Evolutionary conservation across 345 rosid species (phyloP), one percentile per base, ranked within the genome.

Genomic region (Eucalyptus pauciflora): DNA sequence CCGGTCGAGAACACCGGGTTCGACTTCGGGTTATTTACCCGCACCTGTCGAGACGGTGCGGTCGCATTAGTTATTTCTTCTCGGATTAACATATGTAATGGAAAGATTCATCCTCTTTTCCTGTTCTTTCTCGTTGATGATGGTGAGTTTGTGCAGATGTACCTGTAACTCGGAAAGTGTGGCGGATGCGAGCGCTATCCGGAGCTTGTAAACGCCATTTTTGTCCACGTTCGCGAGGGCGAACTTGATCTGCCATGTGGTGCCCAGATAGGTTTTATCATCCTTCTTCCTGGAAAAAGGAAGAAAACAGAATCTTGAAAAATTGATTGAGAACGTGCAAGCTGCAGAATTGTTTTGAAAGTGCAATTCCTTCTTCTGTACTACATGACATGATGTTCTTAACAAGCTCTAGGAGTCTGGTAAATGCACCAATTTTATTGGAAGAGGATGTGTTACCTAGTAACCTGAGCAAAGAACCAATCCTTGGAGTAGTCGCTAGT

Each of bases 391-490:
- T 76, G 85, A 76, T 76, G 29, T 76, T 22, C 85, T 76, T 20
- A 49, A 29, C 29, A 18, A 31, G 56, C 33, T 50, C 25, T 49
- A 48, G 51, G 50, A 85, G 41, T 48, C 86, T 81, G 48, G 25
- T 81, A 54, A 86, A n/a, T 50, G 67, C 16, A 54, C 43, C 46
- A 48, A 50, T 25, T 45, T 31, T 31, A 76, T 31, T n/a, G 46
- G 54, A 79, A 86, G 88, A 86, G 58, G 43, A 49, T 69, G 14
- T 17, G 7, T 52, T 88, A 95, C 99, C 98, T 96, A 86, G 94
- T 90, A 56, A 94, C 96, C 87, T 97, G 98, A 86, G 94, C 97
- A 86, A 93, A 97, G 89, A 96, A 96, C 99, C 99, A 97, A 83
- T 96, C 99, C 91, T 93, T 95, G 41, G 33, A 91, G 52, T 94